Base-by-base conservation (phyloP, 495 filamentous ascomycete genomes). In the Xylaria castorea region DNA sequence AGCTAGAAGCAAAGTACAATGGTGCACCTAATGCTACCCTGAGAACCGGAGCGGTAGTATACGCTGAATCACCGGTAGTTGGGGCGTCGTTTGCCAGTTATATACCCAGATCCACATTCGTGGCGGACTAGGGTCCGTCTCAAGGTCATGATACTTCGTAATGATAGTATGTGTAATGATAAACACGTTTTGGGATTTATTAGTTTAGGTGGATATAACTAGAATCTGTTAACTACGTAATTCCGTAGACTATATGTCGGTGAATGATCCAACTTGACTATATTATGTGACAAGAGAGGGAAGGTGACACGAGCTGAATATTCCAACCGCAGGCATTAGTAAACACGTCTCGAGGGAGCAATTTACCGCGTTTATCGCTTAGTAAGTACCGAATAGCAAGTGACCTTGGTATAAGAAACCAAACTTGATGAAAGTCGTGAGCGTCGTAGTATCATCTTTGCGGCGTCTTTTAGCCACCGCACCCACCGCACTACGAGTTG, bases 1-100 rank as follows among this genome's bases (percentile, higher is more conserved):
- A 69, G 40, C 14, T 69, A 16, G 66, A 69, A 22, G 38, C 66
- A 4, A 32, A 5, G 22, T 34, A 66, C 14, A 38, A 50, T 27
- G 42, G 1, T 30, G 44, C 22, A n/a, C 3, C 40, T 36, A 7
- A 32, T 25, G 3, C 64, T 12, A 6, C 38, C 16, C 20, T 25
- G 20, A 5, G 2, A 16, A 1, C 46, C n/a, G 46, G 46, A 20
- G 22, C 20, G 11, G 30, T 30, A 2, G 14, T 46, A 48, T 18
- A 16, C 30, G 11, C 16, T 66, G 64, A 66, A 22, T 50, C 64
- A 1, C 64, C 32, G 18, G 4, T 66, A 12, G 20, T 18, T 2
- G 27, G 44, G 18, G 27, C 64, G 20, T 66, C 46, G 32, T 53
- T 66, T 53, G n/a, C 34, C 4, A 22, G 20, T 38, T 1, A 5